A percentile compares a stretch with the other conserved stretches of the same genome.
Conservation (phyloP, 768 basidiomycete genomes). For the Collybia nuda region DNA sequence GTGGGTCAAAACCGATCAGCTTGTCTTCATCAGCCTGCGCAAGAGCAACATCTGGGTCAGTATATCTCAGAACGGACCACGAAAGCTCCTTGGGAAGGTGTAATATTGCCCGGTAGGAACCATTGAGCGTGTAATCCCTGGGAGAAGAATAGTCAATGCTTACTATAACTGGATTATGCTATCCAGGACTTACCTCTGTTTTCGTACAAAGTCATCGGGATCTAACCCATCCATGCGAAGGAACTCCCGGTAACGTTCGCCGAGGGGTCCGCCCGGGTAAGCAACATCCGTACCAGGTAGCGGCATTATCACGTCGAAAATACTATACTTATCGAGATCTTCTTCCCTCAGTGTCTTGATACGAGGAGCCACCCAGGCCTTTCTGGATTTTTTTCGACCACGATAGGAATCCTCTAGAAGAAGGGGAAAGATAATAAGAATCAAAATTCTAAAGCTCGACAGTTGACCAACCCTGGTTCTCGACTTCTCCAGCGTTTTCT, state of each 20-base stretch:
- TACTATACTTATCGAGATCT: conserved; percentile 78
- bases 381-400: conserved; percentile 35
- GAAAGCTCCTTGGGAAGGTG: conserved; percentile 81
- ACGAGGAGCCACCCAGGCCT: conserved; percentile 65
- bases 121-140: conserved; percentile 90
- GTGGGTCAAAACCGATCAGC: conserved; percentile 77
- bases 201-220: conserved; percentile 84
- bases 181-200: conserved; percentile 68
- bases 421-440: not conserved
- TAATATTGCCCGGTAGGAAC: conserved; percentile 91
- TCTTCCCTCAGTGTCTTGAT: conserved; percentile 78
- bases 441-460: not conserved
- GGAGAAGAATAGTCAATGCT: not conserved
- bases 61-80: conserved; percentile 85
- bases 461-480: conserved; percentile 14
- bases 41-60: conserved; percentile 88
- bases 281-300: conserved; percentile 93
- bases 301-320: conserved; percentile 98
- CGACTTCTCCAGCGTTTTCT: conserved; percentile 31
- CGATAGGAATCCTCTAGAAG: conserved; percentile 20
- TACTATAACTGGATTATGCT: not conserved
- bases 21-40: conserved; percentile 96
- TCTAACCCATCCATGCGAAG: conserved; percentile 86
- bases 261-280: conserved; percentile 87
- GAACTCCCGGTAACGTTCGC: conserved; percentile 82